Percentiles rank a stretch among this genome's conserved stretches.
Evolutionary conservation across 1,284 basidiomycete genomes (phyloP).

Genomic region (Anthracocystis setariae): DNA sequence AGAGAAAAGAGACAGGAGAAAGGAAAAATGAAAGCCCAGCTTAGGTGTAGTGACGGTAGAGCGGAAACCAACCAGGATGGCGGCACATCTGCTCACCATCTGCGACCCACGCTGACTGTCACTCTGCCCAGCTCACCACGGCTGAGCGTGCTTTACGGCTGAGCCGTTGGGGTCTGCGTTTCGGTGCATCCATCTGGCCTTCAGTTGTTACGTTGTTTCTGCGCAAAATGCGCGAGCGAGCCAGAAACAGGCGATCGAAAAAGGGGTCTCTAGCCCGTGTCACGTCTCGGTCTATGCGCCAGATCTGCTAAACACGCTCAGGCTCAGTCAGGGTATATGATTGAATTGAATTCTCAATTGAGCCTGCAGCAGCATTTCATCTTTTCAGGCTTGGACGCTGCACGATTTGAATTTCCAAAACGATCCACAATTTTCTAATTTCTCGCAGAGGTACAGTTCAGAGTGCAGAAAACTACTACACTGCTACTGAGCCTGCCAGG

Average conservation of each 20-base stretch:
- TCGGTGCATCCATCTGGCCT: too few species aligned
- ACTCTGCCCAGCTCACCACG: too few species aligned
- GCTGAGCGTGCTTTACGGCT: too few species aligned
- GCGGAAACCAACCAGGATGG: background rate
- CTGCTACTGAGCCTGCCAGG: background rate
- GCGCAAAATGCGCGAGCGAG: conserved; percentile 22
- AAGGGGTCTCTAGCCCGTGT: conserved; percentile 4
- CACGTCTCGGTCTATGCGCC: background rate
- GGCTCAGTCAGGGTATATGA: too few species aligned
- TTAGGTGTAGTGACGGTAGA: background rate
- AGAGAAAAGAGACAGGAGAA: background rate
- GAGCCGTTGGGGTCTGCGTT: too few species aligned
- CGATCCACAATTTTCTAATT: conserved; percentile 22
- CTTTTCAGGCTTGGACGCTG: conserved; percentile 1
- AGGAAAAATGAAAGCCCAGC: conserved; percentile 4
- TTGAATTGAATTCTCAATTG: too few species aligned
- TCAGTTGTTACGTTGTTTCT: background rate
- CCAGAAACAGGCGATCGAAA: conserved; percentile 33
- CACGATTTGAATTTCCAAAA: conserved; percentile 3
- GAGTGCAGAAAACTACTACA: background rate
- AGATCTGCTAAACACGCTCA: background rate
- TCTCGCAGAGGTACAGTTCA: too few species aligned
- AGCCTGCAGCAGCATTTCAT: too few species aligned
- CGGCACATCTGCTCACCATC: background rate
- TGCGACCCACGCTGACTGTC: background rate